Evolutionary conservation across 2,329 filamentous ascomycete species (phyloP).

Genomic region (Aspergillus novofumigatus): DNA sequence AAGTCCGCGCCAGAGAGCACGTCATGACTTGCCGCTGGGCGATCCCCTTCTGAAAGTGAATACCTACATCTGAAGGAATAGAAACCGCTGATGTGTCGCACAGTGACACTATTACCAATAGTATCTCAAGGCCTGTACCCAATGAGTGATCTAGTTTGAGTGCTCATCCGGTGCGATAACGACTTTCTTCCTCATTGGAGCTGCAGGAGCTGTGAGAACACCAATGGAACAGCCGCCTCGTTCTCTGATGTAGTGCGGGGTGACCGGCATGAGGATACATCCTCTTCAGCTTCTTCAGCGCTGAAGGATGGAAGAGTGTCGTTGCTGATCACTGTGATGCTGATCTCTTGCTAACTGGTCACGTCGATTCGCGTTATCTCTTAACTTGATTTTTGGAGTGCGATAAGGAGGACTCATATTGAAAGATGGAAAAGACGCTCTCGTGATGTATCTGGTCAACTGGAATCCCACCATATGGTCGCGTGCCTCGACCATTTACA

Average conservation of each 20-base stretch:
- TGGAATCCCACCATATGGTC: not conserved
- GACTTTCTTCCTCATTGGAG: too few relatives aligned
- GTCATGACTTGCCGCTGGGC: not conserved
- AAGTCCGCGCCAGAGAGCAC: slow-evolving; percentile 6
- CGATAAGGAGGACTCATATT: too few relatives aligned
- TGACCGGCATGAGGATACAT: not conserved
- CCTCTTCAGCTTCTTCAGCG: not conserved
- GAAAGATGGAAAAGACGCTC: not conserved
- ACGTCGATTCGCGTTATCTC: not conserved
- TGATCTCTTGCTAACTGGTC: not conserved
- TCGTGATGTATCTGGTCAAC: not conserved
- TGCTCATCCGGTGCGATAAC: too few relatives aligned
- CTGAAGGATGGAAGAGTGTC: not conserved
- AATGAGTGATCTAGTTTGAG: too few relatives aligned
- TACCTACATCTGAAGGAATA: too few relatives aligned
- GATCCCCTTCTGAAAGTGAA: not conserved
- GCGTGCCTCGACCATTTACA: not conserved
- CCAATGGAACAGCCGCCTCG: too few relatives aligned
- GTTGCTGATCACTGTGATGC: not conserved
- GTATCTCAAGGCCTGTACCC: too few relatives aligned
- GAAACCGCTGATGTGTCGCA: too few relatives aligned
- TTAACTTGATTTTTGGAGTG: not conserved
- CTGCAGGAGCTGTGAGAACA: too few relatives aligned
- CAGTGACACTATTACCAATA: too few relatives aligned
- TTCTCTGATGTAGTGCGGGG: too few relatives aligned